Conservation (phyloP, 306 rosid species). For the Sophora flavescens region DNA sequence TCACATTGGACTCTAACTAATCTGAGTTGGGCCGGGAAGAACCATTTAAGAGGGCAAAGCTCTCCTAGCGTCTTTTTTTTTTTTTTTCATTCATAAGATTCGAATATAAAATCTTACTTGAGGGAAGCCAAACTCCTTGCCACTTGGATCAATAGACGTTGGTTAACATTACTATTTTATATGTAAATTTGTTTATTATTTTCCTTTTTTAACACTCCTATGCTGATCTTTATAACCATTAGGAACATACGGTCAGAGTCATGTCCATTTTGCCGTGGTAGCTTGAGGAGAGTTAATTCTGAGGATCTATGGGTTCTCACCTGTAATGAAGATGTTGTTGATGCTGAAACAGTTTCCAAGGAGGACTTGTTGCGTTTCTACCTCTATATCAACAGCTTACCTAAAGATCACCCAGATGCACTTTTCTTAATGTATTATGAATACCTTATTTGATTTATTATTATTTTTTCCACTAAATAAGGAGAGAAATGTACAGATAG, state of each 20-base stretch:
- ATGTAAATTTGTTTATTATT: conserved; percentile 26
- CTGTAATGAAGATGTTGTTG: conserved; percentile 82
- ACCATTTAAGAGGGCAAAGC: no score
- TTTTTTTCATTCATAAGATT: no score
- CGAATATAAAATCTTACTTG: no score
- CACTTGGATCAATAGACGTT: no score
- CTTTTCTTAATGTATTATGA: conserved; percentile 89
- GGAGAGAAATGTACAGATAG: conserved; percentile 67
- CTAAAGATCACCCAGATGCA: conserved; percentile 90
- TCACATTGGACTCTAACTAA: no score
- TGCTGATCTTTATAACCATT: conserved; percentile 41
- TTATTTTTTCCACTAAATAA: conserved; percentile 1
- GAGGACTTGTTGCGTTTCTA: conserved; percentile 86
- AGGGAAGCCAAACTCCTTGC: no score
- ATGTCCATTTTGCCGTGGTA: conserved; percentile 94
- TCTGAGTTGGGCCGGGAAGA: no score
- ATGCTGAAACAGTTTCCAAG: conserved; percentile 76
- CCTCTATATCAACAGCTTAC: conserved; percentile 84
- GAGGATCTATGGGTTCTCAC: conserved; percentile 98
- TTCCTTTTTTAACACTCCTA: conserved; percentile 12
- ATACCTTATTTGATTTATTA: conserved; percentile 63
- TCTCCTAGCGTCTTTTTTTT: no score
- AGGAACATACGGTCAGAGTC: conserved; percentile 88
- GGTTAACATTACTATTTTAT: neutral
- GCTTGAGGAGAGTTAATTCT: conserved; percentile 90